Evolutionary conservation across 306 rosid species (phyloP), one percentile per base, ranked within the genome.

Genomic region (Carpinus fangiana): DNA sequence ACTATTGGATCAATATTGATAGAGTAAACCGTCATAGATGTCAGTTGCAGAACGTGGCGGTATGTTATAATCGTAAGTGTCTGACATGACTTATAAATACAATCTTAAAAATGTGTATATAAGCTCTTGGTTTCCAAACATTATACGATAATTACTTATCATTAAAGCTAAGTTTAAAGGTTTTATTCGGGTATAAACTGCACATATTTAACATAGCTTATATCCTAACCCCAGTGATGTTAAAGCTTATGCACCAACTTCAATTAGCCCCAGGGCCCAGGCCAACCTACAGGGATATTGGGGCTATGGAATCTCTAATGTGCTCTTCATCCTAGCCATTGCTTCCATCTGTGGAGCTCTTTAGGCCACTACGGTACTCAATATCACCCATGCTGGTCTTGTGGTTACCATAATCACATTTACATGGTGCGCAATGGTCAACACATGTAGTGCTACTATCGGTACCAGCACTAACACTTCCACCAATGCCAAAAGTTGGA

Each of bases 351-450:
- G 45, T 28, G 23, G 34, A 52, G 48, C 41, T 73, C 78, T 45
- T 45, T 51, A 2, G 11, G 36, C 31, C 78, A 2, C 28, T 31
- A 31, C 38, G n/a, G 4, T 8, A 2, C 34, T 31, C 34, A 31
- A 31, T 31, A 31, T 31, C 34, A 28, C 12, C 62, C 69, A 57
- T 43, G 14, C 0, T 2, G 11, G n/a, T 72, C 60, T 20, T 23
- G 45, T 60, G 62, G 36, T 64, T 64, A 52, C 48, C 53, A 56
- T 56, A 55, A 51, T 46, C 75, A 75, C 81, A 81, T 45, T 69
- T 7, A 6, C 65, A 17, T 17, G 59, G 20, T 5, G 59, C 6
- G 21, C 73, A 71, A 16, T 60, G 23, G 51, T 66, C 77, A 47
- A 13, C 26, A 26, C 71, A 53, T 17, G 6, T 26, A 12, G 13